phyloP scores from a whole-genome alignment of 2,329 filamentous ascomycete genomes.

The Rhexocercosporidium sp. region DNA sequence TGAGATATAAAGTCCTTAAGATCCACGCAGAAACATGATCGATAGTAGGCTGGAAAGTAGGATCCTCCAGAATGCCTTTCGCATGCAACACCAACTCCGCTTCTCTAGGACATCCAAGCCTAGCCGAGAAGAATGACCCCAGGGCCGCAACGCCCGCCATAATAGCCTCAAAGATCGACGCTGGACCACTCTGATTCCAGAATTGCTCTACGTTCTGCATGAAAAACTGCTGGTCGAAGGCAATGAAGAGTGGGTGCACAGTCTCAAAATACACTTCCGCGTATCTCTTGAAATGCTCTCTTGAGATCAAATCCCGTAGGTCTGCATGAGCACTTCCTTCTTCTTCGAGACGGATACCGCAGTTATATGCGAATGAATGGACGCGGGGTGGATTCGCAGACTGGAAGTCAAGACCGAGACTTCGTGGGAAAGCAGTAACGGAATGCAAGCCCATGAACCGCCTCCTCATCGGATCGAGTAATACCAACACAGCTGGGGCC shows the following conservation, averaged over 20 bases:
- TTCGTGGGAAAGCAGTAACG: conserved; percentile 41
- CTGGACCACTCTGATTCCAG: conserved; percentile 38
- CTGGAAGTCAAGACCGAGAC: conserved; percentile 41
- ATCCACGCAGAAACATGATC: conserved; percentile 33
- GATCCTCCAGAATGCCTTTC: conserved; percentile 32
- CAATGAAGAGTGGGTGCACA: conserved; percentile 41
- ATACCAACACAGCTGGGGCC: conserved; percentile 24
- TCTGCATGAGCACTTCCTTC: conserved; percentile 32
- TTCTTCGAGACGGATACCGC: conserved; percentile 42
- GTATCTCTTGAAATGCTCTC: conserved; percentile 36
- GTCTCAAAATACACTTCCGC: conserved; percentile 37
- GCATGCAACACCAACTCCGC: conserved; percentile 33
- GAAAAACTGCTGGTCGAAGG: conserved; percentile 39
- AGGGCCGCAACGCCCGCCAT: conserved; percentile 42
- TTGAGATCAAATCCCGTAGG: conserved; percentile 35
- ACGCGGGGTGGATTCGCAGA: conserved; percentile 42
- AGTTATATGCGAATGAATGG: conserved; percentile 46
- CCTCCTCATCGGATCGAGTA: conserved; percentile 41
- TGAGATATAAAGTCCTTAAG: conserved; percentile 33
- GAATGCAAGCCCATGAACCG: conserved; percentile 41
- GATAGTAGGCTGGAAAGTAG: conserved; percentile 29
- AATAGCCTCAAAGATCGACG: conserved; percentile 42
- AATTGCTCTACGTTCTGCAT: conserved; percentile 38
- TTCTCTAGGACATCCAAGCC: conserved; percentile 35
- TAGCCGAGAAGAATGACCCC: conserved; percentile 42